These are phyloP conservation scores for Albatrellus ellisii DNA, from an alignment of 768 basidiomycete species.

Conservation along the genomic window DNA sequence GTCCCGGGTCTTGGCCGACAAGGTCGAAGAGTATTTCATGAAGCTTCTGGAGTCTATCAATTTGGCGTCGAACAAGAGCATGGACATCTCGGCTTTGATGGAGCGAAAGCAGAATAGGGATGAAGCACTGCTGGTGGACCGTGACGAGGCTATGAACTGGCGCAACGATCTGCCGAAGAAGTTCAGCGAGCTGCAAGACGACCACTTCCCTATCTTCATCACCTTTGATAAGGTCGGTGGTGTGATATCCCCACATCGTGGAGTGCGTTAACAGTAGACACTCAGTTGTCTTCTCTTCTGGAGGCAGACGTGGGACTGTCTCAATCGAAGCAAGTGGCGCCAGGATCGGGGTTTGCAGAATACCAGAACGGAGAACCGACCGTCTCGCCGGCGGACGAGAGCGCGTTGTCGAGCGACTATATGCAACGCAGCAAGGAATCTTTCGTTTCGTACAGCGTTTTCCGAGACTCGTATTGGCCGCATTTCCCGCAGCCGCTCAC, in stretches of 20 bases:
- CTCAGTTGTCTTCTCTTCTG: too few species aligned
- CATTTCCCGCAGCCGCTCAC: too few species aligned
- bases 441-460: too few species aligned
- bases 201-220: constrained; percentile 58
- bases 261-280: too few species aligned
- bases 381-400: not conserved
- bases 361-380: too few species aligned
- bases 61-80: constrained; percentile 22
- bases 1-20: constrained; percentile 47
- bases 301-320: too few species aligned
- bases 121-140: constrained; percentile 21
- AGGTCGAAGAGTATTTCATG: constrained; percentile 55
- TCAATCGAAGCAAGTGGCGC: too few species aligned
- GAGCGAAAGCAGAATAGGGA: constrained; percentile 7
- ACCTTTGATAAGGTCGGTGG: constrained; percentile 51
- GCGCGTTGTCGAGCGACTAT: too few species aligned
- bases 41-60: constrained; percentile 34
- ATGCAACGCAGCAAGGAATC: not conserved
- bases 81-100: constrained; percentile 25
- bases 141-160: constrained; percentile 34
- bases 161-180: constrained; percentile 32
- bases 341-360: too few species aligned
- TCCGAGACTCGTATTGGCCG: constrained; percentile 44
- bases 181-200: constrained; percentile 43
- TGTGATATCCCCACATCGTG: not conserved